phyloP scores from a whole-genome alignment of 2,329 filamentous ascomycete species.

The Beauveria sp. region DNA sequence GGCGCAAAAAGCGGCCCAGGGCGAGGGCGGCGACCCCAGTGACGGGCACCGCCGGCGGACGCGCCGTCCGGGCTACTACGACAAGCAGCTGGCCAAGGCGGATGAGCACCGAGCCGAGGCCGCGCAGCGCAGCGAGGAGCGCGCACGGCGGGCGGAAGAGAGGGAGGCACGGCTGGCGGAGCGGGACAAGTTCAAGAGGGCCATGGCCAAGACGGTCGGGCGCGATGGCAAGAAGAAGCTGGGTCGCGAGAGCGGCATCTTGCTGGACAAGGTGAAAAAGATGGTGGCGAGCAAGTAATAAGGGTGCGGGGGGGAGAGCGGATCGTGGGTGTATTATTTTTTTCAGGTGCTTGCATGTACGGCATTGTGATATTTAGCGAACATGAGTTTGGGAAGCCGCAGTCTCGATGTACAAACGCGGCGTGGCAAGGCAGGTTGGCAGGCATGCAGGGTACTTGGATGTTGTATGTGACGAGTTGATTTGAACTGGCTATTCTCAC shows the following conservation, averaged over 20 bases:
- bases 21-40: conserved; percentile 13
- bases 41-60: conserved; percentile 29
- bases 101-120: conserved; percentile 36
- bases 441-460: neutral
- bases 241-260: conserved; percentile 68
- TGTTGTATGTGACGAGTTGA: neutral
- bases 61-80: conserved; percentile 50
- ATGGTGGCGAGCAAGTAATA: conserved; percentile 46
- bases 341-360: neutral
- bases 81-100: conserved; percentile 50
- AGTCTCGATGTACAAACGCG: neutral
- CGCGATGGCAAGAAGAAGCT: conserved; percentile 71
- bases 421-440: neutral
- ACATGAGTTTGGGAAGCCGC: neutral
- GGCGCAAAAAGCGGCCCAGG: conserved; percentile 22
- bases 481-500: neutral
- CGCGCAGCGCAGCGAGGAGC: conserved; percentile 33
- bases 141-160: conserved; percentile 48
- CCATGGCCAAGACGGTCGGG: conserved; percentile 67
- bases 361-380: neutral
- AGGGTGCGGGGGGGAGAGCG: neutral
- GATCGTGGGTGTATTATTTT: neutral
- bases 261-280: conserved; percentile 71
- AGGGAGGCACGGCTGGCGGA: conserved; percentile 58
- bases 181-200: conserved; percentile 55